These are phyloP conservation scores for Trichosanthes cucumerina DNA, from an alignment of 306 rosid genomes.

Conservation along the genomic window DNA sequence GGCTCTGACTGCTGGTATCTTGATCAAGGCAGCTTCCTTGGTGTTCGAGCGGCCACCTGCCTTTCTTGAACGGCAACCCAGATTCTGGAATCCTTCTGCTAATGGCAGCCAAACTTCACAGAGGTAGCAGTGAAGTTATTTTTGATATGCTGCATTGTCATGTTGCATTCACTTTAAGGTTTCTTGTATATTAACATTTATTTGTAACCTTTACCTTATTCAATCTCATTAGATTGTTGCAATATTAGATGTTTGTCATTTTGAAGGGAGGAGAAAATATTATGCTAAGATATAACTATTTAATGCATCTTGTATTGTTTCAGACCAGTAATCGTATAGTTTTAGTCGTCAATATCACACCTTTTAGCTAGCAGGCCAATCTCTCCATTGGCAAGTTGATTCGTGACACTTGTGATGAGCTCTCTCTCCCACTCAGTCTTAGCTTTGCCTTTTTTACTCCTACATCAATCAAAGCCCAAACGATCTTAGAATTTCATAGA, in stretches of 20 bases:
- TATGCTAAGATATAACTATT: not conserved
- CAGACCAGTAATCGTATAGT: not conserved
- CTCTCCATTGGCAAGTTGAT: not conserved
- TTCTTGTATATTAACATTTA: not conserved
- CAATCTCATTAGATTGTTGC: not conserved
- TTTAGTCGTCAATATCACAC: not conserved
- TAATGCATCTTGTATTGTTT: not conserved
- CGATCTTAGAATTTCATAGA: not conserved
- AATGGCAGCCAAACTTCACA: not conserved
- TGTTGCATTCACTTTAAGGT: not conserved
- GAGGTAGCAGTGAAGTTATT: not conserved
- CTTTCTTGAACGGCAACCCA: conserved; percentile 60
- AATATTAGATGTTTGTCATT: not conserved
- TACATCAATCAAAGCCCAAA: not conserved
- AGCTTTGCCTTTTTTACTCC: not conserved
- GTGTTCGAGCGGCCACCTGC: conserved; percentile 48
- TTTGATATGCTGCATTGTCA: not conserved
- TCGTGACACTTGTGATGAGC: too few relatives aligned
- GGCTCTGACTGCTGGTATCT: conserved; percentile 83
- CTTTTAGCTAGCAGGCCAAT: not conserved
- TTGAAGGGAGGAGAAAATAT: not conserved
- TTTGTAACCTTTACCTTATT: not conserved
- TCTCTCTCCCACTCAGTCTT: too few relatives aligned
- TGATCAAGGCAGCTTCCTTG: conserved; percentile 53
- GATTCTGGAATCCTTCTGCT: conserved; percentile 44